phyloP scores from a whole-genome alignment of 1,284 basidiomycete species.

The Fomitiporia mediterranea region DNA sequence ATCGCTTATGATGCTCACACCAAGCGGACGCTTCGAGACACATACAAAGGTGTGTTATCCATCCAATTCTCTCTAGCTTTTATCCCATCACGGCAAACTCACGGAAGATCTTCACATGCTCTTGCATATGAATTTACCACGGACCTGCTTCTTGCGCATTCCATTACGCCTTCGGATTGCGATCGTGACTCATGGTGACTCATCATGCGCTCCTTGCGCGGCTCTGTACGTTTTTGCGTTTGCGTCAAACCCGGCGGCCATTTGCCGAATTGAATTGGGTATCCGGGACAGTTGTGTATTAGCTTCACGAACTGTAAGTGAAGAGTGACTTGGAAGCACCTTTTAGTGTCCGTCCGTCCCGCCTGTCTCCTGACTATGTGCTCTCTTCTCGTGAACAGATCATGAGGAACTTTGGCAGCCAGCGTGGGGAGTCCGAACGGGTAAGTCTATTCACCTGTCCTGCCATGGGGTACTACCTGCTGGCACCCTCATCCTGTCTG shows the following conservation, averaged over 20 bases:
- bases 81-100: not conserved
- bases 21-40: conserved; percentile 91
- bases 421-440: conserved; percentile 95
- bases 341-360: not conserved
- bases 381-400: conserved; percentile 39
- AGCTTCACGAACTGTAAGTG: conserved; percentile 82
- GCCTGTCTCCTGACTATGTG: not conserved
- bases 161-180: conserved; percentile 21
- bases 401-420: conserved; percentile 94
- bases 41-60: conserved; percentile 78
- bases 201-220: not conserved
- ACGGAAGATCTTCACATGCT: not conserved
- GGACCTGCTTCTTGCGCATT: conserved; percentile 2
- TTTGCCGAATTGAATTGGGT: not conserved
- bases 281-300: conserved; percentile 74
- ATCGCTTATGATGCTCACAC: conserved; percentile 91
- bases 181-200: conserved; percentile 11
- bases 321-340: not conserved
- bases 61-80: not conserved
- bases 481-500: not conserved
- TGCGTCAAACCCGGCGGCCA: not conserved
- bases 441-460: conserved; percentile 34
- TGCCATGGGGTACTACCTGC: not conserved
- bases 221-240: not conserved
- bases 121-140: not conserved